phyloP scores from a whole-genome alignment of 78 protist species.

The Dictyostelium intermedium region DNA sequence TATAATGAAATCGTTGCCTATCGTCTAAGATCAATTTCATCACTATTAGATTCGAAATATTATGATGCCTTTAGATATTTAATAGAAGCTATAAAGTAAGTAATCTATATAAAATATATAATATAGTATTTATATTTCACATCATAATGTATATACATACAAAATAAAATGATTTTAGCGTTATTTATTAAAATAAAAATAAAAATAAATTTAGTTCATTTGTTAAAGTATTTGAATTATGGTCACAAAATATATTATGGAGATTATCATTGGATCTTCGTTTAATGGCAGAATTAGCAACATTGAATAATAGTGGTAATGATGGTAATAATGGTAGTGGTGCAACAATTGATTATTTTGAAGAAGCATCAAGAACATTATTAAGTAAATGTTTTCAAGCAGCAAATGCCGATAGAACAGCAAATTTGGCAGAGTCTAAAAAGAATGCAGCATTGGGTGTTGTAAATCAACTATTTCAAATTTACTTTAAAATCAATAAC shows the following conservation, averaged over 20 bases:
- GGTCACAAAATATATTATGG: conserved; percentile 38
- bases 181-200: background rate
- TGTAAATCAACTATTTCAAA: conserved; percentile 71
- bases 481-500: conserved; percentile 75
- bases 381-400: conserved; percentile 63
- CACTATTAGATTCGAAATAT: conserved; percentile 25
- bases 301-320: background rate
- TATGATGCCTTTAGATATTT: conserved; percentile 51
- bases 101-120: background rate
- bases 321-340: background rate
- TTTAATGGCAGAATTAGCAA: conserved; percentile 27
- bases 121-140: too few species aligned
- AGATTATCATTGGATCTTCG: conserved; percentile 47
- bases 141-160: too few species aligned
- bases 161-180: too few species aligned
- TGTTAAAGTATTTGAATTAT: conserved; percentile 44
- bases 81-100: conserved; percentile 49
- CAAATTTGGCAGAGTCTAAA: conserved; percentile 26
- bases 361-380: conserved; percentile 53
- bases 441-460: conserved; percentile 76
- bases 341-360: conserved; percentile 16
- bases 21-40: conserved; percentile 14
- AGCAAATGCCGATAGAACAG: conserved; percentile 35
- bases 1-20: conserved; percentile 1
- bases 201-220: conserved; percentile 2